A percentile compares a stretch with the other conserved stretches of the same genome.
Evolutionary conservation across 805 yeast genomes (phyloP).

Genomic region (Scheffersomyces lignosus): DNA sequence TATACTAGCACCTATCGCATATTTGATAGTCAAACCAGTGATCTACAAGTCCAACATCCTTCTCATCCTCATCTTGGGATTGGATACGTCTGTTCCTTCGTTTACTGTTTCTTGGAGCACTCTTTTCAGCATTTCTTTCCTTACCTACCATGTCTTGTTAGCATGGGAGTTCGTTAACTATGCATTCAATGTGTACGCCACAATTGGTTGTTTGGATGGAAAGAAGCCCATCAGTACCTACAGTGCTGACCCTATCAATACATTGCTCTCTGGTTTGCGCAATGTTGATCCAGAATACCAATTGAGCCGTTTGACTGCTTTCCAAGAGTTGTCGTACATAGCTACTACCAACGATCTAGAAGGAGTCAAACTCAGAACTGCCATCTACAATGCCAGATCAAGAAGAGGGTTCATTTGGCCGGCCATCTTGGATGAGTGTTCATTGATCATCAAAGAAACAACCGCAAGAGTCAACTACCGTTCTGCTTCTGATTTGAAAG

Average conservation of each 20-base stretch:
- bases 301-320: constrained; percentile 58
- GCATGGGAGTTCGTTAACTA: constrained; percentile 59
- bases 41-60: constrained; percentile 39
- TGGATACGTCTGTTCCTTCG: constrained; percentile 44
- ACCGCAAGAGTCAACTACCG: constrained; percentile 42
- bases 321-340: constrained; percentile 71
- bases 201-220: constrained; percentile 71
- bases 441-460: constrained; percentile 51
- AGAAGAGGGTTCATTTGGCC: constrained; percentile 55
- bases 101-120: constrained; percentile 30
- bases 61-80: constrained; percentile 28
- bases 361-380: constrained; percentile 45
- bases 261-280: constrained; percentile 62
- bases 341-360: constrained; percentile 45
- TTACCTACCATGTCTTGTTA: constrained; percentile 35
- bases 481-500: constrained; percentile 28
- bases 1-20: constrained; percentile 38
- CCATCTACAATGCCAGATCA: constrained; percentile 53
- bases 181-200: constrained; percentile 62
- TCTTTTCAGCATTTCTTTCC: constrained; percentile 26
- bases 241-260: constrained; percentile 60
- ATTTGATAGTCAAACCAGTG: constrained; percentile 38
- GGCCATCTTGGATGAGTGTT: constrained; percentile 59
- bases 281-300: constrained; percentile 42
- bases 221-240: constrained; percentile 59